Base-by-base conservation (phyloP, 345 rosid species). In the Lumnitzera racemosa region DNA sequence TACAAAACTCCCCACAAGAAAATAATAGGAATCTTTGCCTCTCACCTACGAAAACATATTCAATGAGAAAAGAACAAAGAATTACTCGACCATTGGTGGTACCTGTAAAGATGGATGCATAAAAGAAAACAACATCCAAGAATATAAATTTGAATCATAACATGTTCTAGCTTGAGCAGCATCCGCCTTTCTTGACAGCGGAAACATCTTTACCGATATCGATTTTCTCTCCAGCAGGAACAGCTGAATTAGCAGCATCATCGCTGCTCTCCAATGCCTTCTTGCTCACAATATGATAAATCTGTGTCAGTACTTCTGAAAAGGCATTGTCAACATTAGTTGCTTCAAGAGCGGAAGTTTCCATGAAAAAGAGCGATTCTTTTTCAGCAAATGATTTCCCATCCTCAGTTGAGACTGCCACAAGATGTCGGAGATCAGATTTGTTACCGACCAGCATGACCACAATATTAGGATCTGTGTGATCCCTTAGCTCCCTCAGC, bases 371-470 rank as follows among this genome's bases (percentile, higher is more conserved):
- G 47, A 90, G 96, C 12, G 91, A 83, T 62, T 88, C 96, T 57
- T 78, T 83, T 78, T 90, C 94, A 0, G 96, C 85, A 47, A 85
- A 90, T 23, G 94, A 79, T 57, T 84, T 86, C 4, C 86, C 97
- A 50, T 86, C 91, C 77, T 88, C 97, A 0, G 94, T 90, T 31
- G 87, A 72, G 61, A 90, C 94, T 0, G 97, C 94, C 17, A 86
- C 83, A 24, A 90, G 96, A 80, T 90, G 96, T 43, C 94, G 96
- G 57, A 90, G 97, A 74, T 90, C 97, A 1, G 94, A 83, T 76
- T 90, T 88, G 70, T 90, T 90, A 29, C 95, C 97, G 2, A 90
- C 79, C 4, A 90, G 90, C 95, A 90, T 90, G 59, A 90, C 96
- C 23, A 90, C 97, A 2, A 90, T 80, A 83, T 84, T 88, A 68